phyloP scores from a whole-genome alignment of 1,139 yeast genomes.

The Kodamaea fungicola region DNA sequence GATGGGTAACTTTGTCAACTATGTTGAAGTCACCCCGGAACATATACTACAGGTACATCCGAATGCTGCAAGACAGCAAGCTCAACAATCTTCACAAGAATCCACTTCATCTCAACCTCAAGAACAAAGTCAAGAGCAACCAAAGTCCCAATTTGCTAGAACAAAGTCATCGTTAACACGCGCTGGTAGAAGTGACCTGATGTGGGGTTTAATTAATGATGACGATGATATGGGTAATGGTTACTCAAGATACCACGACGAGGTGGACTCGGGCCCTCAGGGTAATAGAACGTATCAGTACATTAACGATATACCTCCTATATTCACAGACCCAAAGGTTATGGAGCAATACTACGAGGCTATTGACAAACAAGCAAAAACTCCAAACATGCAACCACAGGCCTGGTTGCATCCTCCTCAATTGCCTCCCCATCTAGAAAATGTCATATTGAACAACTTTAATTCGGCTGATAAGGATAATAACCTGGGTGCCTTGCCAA shows the following conservation, averaged over 20 bases:
- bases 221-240: conserved; percentile 84
- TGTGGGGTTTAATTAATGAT: conserved; percentile 56
- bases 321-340: conserved; percentile 72
- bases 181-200: conserved; percentile 42
- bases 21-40: conserved; percentile 39
- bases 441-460: conserved; percentile 45
- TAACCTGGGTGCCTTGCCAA: conserved; percentile 48
- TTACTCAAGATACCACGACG: conserved; percentile 70
- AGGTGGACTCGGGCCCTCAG: conserved; percentile 30
- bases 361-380: conserved; percentile 64
- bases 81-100: conserved; percentile 5
- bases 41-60: conserved; percentile 9
- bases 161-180: conserved; percentile 28
- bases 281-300: conserved; percentile 35
- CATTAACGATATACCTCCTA: conserved; percentile 78
- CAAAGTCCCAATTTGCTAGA: conserved; percentile 4
- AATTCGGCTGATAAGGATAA: conserved; percentile 45
- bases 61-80: conserved; percentile 4
- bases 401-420: conserved; percentile 67
- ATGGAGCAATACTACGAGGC: conserved; percentile 66
- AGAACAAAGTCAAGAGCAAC: conserved; percentile 14
- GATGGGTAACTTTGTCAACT: conserved; percentile 50
- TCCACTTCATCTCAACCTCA: conserved; percentile 2
- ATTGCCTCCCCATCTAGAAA: conserved; percentile 48
- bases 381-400: conserved; percentile 58